Percentiles rank a stretch among this genome's conserved stretches.
Evolutionary conservation across 2,329 filamentous ascomycete species (phyloP).

Genomic region (Alternaria incomplexa): DNA sequence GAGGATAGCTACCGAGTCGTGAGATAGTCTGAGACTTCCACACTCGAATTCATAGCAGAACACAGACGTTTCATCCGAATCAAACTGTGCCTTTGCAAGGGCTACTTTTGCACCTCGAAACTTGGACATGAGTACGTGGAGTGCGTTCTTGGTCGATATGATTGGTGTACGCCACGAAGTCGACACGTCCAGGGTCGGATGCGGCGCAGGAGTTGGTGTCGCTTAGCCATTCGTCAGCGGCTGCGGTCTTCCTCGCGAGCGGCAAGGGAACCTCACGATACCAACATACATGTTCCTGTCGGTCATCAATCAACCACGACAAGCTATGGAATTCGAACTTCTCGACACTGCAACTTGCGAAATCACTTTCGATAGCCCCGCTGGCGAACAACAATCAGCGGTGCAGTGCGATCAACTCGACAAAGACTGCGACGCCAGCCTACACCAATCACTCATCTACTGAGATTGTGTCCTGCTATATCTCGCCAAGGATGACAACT

Average conservation of each 20-base stretch:
- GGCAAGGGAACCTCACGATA: neutral
- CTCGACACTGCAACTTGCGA: neutral
- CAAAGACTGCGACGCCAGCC: neutral
- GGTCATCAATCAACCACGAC: neutral
- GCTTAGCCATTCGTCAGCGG: slow-evolving; percentile 31
- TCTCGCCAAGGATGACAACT: neutral
- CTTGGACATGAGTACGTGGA: slow-evolving; percentile 29
- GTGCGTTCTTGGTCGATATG: slow-evolving; percentile 21
- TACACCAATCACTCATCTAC: neutral
- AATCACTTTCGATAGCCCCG: neutral
- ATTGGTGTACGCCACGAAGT: slow-evolving; percentile 32
- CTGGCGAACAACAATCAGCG: neutral
- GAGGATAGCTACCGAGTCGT: slow-evolving; percentile 53
- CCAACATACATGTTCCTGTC: neutral
- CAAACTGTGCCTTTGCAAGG: slow-evolving; percentile 49
- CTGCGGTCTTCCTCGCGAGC: slow-evolving; percentile 9
- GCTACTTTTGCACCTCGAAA: slow-evolving; percentile 44
- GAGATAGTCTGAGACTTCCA: slow-evolving; percentile 64
- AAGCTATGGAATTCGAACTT: neutral
- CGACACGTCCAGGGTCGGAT: slow-evolving; percentile 27
- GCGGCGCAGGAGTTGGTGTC: slow-evolving; percentile 30
- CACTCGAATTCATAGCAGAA: slow-evolving; percentile 76
- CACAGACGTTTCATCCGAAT: slow-evolving; percentile 54
- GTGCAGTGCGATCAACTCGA: neutral
- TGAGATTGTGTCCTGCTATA: neutral